These are phyloP conservation scores for Hymenoscyphus fraxineus DNA, from an alignment of 2,329 filamentous ascomycete genomes.

Conservation along the genomic window DNA sequence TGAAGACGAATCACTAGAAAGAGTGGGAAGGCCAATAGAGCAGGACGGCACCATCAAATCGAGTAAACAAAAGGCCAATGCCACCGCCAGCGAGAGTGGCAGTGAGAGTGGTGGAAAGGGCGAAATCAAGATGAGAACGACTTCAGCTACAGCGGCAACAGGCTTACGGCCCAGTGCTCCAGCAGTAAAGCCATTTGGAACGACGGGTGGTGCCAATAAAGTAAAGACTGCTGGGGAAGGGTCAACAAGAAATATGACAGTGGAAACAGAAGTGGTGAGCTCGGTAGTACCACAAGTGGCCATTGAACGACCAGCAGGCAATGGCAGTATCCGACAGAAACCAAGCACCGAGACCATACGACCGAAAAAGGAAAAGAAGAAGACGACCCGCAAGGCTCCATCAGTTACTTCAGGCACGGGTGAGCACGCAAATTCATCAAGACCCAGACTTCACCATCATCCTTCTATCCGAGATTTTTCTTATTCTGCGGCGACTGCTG, in stretches of 20 bases:
- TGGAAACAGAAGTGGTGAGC: constrained; percentile 92
- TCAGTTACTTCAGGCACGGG: constrained; percentile 67
- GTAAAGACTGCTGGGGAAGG: constrained; percentile 65
- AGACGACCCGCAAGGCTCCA: constrained; percentile 69
- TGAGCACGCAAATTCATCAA: constrained; percentile 46
- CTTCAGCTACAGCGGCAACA: constrained; percentile 40
- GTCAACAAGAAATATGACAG: constrained; percentile 87
- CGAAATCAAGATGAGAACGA: constrained; percentile 37
- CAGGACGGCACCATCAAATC: constrained; percentile 27
- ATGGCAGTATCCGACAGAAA: constrained; percentile 76
- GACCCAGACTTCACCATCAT: constrained; percentile 40
- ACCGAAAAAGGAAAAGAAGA: constrained; percentile 91
- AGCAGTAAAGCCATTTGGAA: constrained; percentile 59
- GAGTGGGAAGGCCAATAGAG: constrained; percentile 37
- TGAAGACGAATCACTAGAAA: constrained; percentile 48
- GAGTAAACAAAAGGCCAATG: constrained; percentile 42
- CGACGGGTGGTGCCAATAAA: constrained; percentile 60
- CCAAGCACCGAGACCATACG: constrained; percentile 94
- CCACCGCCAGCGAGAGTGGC: constrained; percentile 51
- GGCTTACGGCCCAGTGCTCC: constrained; percentile 49
- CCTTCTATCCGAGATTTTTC: constrained; percentile 29
- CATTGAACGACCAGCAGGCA: constrained; percentile 64
- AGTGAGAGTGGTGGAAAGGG: constrained; percentile 62
- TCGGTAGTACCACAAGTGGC: constrained; percentile 85
- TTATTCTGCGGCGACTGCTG: constrained; percentile 18